Percentiles rank a stretch among this genome's conserved stretches.
Evolutionary conservation across 768 basidiomycete genomes (phyloP).

Genomic region (Collybia sordida): DNA sequence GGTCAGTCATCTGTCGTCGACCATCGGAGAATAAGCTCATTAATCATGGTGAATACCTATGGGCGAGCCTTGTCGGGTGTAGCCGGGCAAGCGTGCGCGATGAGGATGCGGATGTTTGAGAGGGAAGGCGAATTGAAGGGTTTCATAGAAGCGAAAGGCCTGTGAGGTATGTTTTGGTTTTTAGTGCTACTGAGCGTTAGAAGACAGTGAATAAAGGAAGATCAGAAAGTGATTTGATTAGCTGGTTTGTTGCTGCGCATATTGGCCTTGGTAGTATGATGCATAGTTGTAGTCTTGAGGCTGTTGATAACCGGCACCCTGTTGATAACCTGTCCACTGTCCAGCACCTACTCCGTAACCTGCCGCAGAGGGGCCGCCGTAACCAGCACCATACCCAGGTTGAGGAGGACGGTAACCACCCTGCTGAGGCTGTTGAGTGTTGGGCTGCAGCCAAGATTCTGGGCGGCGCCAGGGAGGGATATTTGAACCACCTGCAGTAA

Average conservation of each 20-base stretch:
- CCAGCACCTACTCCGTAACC: slow-evolving; percentile 44
- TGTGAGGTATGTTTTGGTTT: slow-evolving; percentile 31
- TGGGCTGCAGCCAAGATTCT: slow-evolving; percentile 77
- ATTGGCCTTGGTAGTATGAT: slow-evolving; percentile 87
- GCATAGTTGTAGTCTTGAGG: slow-evolving; percentile 83
- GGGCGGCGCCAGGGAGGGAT: slow-evolving; percentile 92
- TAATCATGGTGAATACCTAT: slow-evolving; percentile 3
- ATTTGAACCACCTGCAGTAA: slow-evolving; percentile 73
- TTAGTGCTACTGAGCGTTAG: slow-evolving; percentile 45
- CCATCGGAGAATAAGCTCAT: slow-evolving; percentile 1
- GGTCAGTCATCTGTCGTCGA: slow-evolving; percentile 6
- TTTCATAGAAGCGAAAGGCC: slow-evolving; percentile 16
- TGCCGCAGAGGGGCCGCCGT: slow-evolving; percentile 35
- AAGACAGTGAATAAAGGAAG: slow-evolving; percentile 28
- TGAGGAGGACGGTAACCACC: slow-evolving; percentile 71
- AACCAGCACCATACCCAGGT: slow-evolving; percentile 49
- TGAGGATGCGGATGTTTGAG: neutral
- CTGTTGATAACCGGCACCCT: slow-evolving; percentile 45
- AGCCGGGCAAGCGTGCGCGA: neutral
- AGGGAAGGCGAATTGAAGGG: slow-evolving; percentile 6
- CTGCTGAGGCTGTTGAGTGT: slow-evolving; percentile 46
- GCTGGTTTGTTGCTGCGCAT: slow-evolving; percentile 70
- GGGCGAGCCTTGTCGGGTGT: neutral
- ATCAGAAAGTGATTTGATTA: slow-evolving; percentile 26
- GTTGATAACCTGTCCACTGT: slow-evolving; percentile 50